Evolutionary conservation across 2,329 filamentous ascomycete genomes (phyloP).

Genomic region (Diaporthe caulivora): DNA sequence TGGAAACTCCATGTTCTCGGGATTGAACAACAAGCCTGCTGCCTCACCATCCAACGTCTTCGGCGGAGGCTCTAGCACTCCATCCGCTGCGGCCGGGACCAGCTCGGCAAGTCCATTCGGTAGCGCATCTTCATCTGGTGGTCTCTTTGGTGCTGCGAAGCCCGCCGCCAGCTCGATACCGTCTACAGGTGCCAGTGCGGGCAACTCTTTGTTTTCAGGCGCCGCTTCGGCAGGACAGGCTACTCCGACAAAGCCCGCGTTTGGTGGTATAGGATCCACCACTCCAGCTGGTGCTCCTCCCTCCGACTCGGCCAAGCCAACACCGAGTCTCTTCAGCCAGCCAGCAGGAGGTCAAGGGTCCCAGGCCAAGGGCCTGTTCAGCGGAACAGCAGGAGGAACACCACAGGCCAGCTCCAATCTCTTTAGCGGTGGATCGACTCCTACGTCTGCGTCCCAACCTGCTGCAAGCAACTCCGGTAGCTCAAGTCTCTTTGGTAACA

Average conservation of each 20-base stretch:
- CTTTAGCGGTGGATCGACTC: slow-evolving; percentile 14
- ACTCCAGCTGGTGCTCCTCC: slow-evolving; percentile 69
- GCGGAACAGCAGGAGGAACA: slow-evolving; percentile 36
- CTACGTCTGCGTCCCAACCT: slow-evolving; percentile 38
- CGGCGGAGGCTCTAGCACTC: slow-evolving; percentile 43
- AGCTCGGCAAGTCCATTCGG: slow-evolving; percentile 33
- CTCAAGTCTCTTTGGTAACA: slow-evolving; percentile 28
- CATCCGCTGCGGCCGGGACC: slow-evolving; percentile 36
- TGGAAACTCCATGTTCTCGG: slow-evolving; percentile 45
- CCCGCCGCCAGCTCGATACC: slow-evolving; percentile 37
- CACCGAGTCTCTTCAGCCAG: slow-evolving; percentile 38
- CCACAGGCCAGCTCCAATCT: slow-evolving; percentile 23
- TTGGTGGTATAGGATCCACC: slow-evolving; percentile 61
- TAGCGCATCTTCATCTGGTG: slow-evolving; percentile 19
- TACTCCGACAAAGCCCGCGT: slow-evolving; percentile 62
- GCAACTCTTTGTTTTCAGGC: slow-evolving; percentile 43
- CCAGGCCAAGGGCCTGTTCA: slow-evolving; percentile 34
- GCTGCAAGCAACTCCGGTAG: slow-evolving; percentile 32
- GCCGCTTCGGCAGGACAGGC: slow-evolving; percentile 46
- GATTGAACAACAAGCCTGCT: slow-evolving; percentile 39
- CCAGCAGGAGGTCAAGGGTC: slow-evolving; percentile 31
- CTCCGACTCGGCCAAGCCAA: slow-evolving; percentile 46
- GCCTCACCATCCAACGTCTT: slow-evolving; percentile 43
- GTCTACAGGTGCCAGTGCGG: slow-evolving; percentile 37
- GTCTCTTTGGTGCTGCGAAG: slow-evolving; percentile 46